Evolutionary conservation across 2,329 filamentous ascomycete species (phyloP).

Genomic region (Cryphonectria nitschkei): DNA sequence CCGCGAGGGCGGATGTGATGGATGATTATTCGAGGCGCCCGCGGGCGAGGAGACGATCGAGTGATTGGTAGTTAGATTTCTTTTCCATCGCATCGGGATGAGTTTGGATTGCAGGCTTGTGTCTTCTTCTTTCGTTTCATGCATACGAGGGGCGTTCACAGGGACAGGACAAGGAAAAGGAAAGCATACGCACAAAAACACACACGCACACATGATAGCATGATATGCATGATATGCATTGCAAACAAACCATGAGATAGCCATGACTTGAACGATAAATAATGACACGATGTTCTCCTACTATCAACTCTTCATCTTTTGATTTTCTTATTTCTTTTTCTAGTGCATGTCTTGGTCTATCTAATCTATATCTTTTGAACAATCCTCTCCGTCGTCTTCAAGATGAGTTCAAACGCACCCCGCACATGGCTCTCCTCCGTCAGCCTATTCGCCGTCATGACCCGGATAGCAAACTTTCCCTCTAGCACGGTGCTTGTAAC

Average conservation of each 20-base stretch:
- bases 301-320: neutral
- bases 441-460: constrained; percentile 73
- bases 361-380: constrained; percentile 34
- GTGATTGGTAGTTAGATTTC: constrained; percentile 22
- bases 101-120: neutral
- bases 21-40: constrained; percentile 22
- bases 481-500: constrained; percentile 75
- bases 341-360: neutral
- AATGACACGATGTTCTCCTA: neutral
- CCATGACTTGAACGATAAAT: neutral
- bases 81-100: neutral
- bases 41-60: constrained; percentile 25
- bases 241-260: neutral
- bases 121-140: neutral
- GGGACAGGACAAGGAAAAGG: neutral
- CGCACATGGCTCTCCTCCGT: constrained; percentile 74
- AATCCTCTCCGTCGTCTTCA: constrained; percentile 64
- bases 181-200: neutral
- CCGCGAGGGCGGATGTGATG: constrained; percentile 9
- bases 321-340: neutral
- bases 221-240: neutral
- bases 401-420: constrained; percentile 74
- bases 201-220: neutral
- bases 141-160: neutral
- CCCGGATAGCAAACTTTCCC: constrained; percentile 76